A percentile compares a stretch with the other conserved stretches of the same genome.
Conservation (phyloP, 331 rosid genomes). For the Ulmus americana region DNA sequence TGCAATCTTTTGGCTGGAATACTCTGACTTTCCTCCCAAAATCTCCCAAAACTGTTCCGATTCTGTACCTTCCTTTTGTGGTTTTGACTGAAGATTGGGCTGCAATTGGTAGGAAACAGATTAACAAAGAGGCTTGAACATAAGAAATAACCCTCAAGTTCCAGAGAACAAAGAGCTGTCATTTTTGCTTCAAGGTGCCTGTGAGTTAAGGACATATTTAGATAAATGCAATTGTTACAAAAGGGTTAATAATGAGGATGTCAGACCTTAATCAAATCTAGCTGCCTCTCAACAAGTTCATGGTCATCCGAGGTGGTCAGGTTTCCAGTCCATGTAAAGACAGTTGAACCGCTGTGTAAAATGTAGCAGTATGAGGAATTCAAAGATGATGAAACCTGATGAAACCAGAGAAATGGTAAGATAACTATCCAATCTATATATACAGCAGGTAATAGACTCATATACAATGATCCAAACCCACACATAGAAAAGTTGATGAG, state of each 20-base stretch:
- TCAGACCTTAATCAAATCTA: constrained; percentile 88
- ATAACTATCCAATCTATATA: constrained; percentile 8
- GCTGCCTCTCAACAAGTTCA: constrained; percentile 81
- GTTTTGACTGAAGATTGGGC: constrained; percentile 78
- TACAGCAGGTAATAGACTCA: background rate
- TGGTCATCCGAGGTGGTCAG: constrained; percentile 61
- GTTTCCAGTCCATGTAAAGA: constrained; percentile 84
- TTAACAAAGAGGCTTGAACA: constrained; percentile 24
- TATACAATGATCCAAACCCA: background rate
- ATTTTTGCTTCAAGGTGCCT: constrained; percentile 2
- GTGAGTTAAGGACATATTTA: constrained; percentile 11
- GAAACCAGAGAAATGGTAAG: constrained; percentile 9
- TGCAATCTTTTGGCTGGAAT: constrained; percentile 69
- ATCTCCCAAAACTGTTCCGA: constrained; percentile 88
- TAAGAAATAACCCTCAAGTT: constrained; percentile 4
- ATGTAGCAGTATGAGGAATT: constrained; percentile 84
- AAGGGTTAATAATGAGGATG: constrained; percentile 16
- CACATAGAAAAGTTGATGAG: background rate
- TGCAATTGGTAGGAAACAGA: constrained; percentile 45
- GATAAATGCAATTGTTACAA: constrained; percentile 8
- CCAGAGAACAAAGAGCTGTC: background rate
- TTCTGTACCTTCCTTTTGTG: constrained; percentile 81
- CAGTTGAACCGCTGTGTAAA: constrained; percentile 56
- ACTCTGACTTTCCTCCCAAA: constrained; percentile 79
- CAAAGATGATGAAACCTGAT: constrained; percentile 86